A percentile compares a stretch with the other conserved stretches of the same genome.
Evolutionary conservation across 1,284 basidiomycete genomes (phyloP).

Genomic region (Heimioporus retisporus): DNA sequence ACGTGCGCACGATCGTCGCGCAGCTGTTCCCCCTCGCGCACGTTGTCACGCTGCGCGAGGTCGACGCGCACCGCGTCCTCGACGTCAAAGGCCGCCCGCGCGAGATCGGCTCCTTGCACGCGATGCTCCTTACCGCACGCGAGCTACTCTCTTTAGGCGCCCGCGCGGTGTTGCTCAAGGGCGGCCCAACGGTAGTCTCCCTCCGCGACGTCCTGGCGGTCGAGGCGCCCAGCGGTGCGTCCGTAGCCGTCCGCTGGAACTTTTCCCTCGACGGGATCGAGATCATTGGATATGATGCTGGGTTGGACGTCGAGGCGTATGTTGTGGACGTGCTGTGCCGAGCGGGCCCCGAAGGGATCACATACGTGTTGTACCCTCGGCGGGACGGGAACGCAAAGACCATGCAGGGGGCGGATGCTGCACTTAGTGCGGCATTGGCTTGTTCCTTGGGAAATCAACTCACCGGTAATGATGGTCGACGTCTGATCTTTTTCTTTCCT

Average conservation of each 20-base stretch:
- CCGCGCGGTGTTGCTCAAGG: conserved; percentile 83
- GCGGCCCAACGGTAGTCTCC: conserved; percentile 75
- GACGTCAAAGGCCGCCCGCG: conserved; percentile 43
- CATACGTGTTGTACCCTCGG: conserved; percentile 66
- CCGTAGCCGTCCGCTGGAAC: conserved; percentile 38
- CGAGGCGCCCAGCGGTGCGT: not conserved
- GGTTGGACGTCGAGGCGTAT: conserved; percentile 40
- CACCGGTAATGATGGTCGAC: conserved; percentile 50
- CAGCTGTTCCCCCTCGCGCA: conserved; percentile 82
- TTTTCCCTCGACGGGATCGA: conserved; percentile 65
- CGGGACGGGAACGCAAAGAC: conserved; percentile 73
- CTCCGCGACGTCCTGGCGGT: conserved; percentile 14
- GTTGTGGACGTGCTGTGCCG: conserved; percentile 81
- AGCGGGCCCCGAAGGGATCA: conserved; percentile 23
- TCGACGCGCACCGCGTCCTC: conserved; percentile 82
- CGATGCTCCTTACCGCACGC: conserved; percentile 72
- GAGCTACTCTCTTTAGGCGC: conserved; percentile 62
- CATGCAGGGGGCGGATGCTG: conserved; percentile 95
- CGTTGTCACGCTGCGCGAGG: conserved; percentile 88
- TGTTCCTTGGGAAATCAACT: conserved; percentile 63
- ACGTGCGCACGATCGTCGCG: conserved; percentile 69
- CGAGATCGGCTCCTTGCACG: conserved; percentile 61
- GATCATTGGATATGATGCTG: conserved; percentile 56
- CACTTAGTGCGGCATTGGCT: conserved; percentile 85
- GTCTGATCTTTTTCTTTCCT: conserved; percentile 2